Evolutionary conservation across 1,284 basidiomycete species (phyloP).

Genomic region (Pseudozyma sp.): DNA sequence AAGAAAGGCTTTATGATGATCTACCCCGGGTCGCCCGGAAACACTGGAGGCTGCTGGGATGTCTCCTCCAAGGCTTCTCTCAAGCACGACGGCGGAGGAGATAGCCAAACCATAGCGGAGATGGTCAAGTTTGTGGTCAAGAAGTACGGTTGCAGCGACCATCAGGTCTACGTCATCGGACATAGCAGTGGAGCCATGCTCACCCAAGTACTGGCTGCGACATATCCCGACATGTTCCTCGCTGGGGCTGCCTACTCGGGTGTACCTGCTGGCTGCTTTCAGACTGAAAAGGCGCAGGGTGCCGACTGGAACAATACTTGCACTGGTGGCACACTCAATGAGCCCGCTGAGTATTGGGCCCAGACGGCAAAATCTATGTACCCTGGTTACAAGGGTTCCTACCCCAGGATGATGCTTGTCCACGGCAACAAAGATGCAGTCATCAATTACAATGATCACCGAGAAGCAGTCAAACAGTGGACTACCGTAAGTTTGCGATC

Average conservation of each 20-base stretch:
- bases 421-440: constrained; percentile 23
- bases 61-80: constrained; percentile 15
- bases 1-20: constrained; percentile 35
- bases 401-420: constrained; percentile 23
- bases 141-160: constrained; percentile 18
- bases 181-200: constrained; percentile 28
- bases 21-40: constrained; percentile 16
- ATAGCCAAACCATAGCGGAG: constrained; percentile 15
- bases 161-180: constrained; percentile 14
- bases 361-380: constrained; percentile 18
- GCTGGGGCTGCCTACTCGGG: constrained; percentile 22
- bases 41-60: constrained; percentile 22
- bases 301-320: constrained; percentile 26
- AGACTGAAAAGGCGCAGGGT: neutral
- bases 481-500: neutral
- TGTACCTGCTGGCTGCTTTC: constrained; percentile 31
- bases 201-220: constrained; percentile 8
- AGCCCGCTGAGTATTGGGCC: constrained; percentile 18
- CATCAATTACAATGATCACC: constrained; percentile 28
- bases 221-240: constrained; percentile 18
- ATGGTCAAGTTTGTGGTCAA: constrained; percentile 28
- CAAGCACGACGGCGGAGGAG: constrained; percentile 28
- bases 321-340: constrained; percentile 7
- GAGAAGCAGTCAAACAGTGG: constrained; percentile 32
- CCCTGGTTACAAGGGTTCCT: constrained; percentile 16